Evolutionary conservation across 129 eudicot species (phyloP), one percentile per base, ranked within the genome.

Genomic region (Lactuca saligna): DNA sequence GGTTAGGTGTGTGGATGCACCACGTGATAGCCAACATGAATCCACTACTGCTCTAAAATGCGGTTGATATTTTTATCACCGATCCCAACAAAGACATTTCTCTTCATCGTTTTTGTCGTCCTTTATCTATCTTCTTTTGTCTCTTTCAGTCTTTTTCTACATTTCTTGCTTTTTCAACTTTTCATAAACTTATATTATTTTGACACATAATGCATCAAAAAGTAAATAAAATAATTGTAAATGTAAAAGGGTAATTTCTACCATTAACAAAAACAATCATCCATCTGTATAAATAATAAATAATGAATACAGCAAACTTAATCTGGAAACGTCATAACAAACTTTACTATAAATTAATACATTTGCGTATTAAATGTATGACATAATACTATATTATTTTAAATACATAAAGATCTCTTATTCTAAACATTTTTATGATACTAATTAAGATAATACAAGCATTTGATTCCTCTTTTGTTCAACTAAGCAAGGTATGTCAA

Each of bases 11-110:
- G 41, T 59, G 20, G 68, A 57, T 57, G 73, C 37, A 66, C 46
- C 79, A 75, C 79, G 79, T 75, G 79, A 75, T 50, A 13, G 11
- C 67, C 74, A 75, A 75, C 73, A 75, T 75, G 74, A 33, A 74
- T 56, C 72, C 71, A 73, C 56, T 55, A 69, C 10, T 8, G 9
- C 4, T 38, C 65, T 32, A 54, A 74, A 67, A 58, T 75, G 49
- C 17, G 41, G 62, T 64, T 33, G 42, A 66, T 58, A 66, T 33
- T 33, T 57, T 50, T 58, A 49, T 38, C 80, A 75, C 80, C 63
- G 74, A 75, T 75, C 80, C 74, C 80, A 75, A 75, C 74, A 75
- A 75, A 66, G 74, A 75, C 80, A 75, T 67, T 39, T 68, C 73
- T 75, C 42, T 74, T 74, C 60, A 58, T 66, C 73, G 74, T 75